Conservation (phyloP, 2,329 filamentous ascomycete species). For the Nemania diffusa region DNA sequence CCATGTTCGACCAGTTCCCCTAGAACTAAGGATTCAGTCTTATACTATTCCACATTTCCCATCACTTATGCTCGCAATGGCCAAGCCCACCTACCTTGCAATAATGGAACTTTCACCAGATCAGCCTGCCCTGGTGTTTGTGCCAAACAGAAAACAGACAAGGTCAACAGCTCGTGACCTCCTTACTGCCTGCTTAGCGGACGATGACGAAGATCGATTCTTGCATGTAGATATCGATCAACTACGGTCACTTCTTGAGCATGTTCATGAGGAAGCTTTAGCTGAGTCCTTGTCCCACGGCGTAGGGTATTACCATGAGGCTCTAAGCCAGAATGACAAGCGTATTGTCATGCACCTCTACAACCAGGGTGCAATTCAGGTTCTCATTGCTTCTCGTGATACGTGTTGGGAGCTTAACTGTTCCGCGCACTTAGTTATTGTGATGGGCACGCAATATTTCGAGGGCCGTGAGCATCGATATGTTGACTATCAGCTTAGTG, state of each 20-base stretch:
- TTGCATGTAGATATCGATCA: slow-evolving; percentile 85
- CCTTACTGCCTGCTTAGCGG: slow-evolving; percentile 84
- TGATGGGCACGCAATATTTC: slow-evolving; percentile 98
- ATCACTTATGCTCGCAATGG: slow-evolving; percentile 98
- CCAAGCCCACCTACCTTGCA: slow-evolving; percentile 89
- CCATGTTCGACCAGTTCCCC: slow-evolving; percentile 84
- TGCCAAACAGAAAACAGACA: slow-evolving; percentile 93
- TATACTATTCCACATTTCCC: slow-evolving; percentile 97
- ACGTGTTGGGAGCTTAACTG: slow-evolving; percentile 95
- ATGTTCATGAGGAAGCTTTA: slow-evolving; percentile 85
- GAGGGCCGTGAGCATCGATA: slow-evolving; percentile 97
- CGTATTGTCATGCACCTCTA: slow-evolving; percentile 94
- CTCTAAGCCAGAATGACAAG: slow-evolving; percentile 87
- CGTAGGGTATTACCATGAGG: slow-evolving; percentile 97
- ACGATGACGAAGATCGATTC: slow-evolving; percentile 94
- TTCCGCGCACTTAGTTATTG: slow-evolving; percentile 88
- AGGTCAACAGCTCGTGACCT: slow-evolving; percentile 87
- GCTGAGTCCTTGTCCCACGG: slow-evolving; percentile 92
- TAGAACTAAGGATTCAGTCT: slow-evolving; percentile 94
- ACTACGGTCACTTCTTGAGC: slow-evolving; percentile 81
- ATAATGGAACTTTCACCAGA: slow-evolving; percentile 88
- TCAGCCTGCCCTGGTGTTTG: slow-evolving; percentile 91
- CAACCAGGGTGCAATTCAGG: slow-evolving; percentile 87
- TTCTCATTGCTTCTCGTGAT: slow-evolving; percentile 80
- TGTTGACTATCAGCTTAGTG: slow-evolving; percentile 92